Base-by-base conservation (phyloP, 352 stramenopile species). In the Globisporangium recalcitrans region DNA sequence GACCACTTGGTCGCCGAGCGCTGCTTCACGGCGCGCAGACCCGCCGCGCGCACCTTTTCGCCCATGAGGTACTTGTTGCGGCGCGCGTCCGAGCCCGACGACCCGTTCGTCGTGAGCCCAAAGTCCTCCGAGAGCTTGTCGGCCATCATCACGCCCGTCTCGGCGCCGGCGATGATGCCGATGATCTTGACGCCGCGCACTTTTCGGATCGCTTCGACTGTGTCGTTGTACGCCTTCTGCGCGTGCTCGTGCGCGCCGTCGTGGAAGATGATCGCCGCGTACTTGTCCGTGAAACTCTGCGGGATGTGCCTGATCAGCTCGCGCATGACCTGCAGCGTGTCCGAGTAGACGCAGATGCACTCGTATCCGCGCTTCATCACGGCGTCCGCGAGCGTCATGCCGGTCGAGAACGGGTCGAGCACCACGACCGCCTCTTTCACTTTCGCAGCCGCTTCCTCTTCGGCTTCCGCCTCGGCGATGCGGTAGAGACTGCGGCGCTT, bases 361-460 rank as follows among this genome's bases (percentile, higher is more conserved):
- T 95, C 86, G 69, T 95, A 98, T 29, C 93, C 95, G 51, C 88
- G 81, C 46, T 78, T 77, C 64, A 87, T 86, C 52, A 97, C 88
- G 66, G 95, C 82, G 54, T 98, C 89, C 21, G 91, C 96, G 19
- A 99, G 74, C 47, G 98, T 78, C 34, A 93, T 96, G 53, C 95
- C 97, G 29, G 96, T 98, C 6, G 90, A 98, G 70, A 98, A 99
- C 1, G 96, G 95, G 70, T 98, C 93, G 26, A 99, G 92, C 19
- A 99, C 78, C 24, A 98, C 87, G 1, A 97, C 94, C 13, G 91
- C 79, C 44, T 88, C 84, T 29, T 81, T 83, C 16, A 66, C 68
- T 8, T 48, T 65, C 27, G 29, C 63, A 29, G 67, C 62, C 6
- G 58, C 60, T 42, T 76, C 71, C 32, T 62, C 63, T 22, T 74